phyloP scores from a whole-genome alignment of 305 asterid species.

The Nicotiana rustica region DNA sequence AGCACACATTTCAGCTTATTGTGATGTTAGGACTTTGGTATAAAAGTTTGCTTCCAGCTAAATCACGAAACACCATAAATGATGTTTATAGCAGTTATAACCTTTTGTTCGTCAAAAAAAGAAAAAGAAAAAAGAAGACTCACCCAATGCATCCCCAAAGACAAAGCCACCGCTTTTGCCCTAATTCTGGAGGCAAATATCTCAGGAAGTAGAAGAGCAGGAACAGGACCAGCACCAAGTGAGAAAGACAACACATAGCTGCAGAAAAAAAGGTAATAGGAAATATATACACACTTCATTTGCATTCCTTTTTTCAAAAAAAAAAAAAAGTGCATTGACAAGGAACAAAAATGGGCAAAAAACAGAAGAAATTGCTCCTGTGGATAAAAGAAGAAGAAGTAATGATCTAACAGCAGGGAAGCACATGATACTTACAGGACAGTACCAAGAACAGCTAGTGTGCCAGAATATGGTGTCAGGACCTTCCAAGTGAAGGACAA shows the following conservation, averaged over 20 bases:
- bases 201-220: slow-evolving; percentile 98
- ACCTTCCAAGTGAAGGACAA: slow-evolving; percentile 83
- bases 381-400: background rate
- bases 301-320: background rate
- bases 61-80: background rate
- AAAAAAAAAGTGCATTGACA: background rate
- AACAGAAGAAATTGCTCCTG: slow-evolving; percentile 3
- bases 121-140: slow-evolving; percentile 31
- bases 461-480: slow-evolving; percentile 86
- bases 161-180: slow-evolving; percentile 94
- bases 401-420: slow-evolving; percentile 35
- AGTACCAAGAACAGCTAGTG: slow-evolving; percentile 89
- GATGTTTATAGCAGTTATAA: background rate
- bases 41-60: background rate
- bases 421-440: slow-evolving; percentile 77
- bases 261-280: slow-evolving; percentile 34
- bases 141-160: slow-evolving; percentile 95
- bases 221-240: slow-evolving; percentile 99
- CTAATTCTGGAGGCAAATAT: slow-evolving; percentile 92
- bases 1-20: slow-evolving; percentile 17
- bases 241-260: slow-evolving; percentile 91
- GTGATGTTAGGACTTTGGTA: background rate
- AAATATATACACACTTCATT: slow-evolving; percentile 17
- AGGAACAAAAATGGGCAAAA: slow-evolving; percentile 13
- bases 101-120: background rate